Percentiles rank a stretch among this genome's conserved stretches.
Evolutionary conservation across 176 grass and related monocot genomes (phyloP).

Genomic region (Eleusine indica): DNA sequence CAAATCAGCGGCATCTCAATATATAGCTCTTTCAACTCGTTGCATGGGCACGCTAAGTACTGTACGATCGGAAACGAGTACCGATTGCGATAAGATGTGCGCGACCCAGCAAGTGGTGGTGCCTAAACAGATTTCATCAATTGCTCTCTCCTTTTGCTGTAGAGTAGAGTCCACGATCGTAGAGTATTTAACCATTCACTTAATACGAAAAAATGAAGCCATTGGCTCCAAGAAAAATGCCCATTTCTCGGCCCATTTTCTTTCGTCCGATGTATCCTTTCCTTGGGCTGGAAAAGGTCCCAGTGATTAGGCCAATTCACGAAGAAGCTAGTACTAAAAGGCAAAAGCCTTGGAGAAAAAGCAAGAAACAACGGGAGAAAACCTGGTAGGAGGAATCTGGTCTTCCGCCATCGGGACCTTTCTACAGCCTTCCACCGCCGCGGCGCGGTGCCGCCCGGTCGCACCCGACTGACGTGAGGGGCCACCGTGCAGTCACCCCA

Average conservation of each 20-base stretch:
- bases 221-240: neutral
- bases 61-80: neutral
- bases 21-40: neutral
- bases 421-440: constrained; percentile 26
- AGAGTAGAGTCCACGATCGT: too few species aligned
- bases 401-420: neutral
- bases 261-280: neutral
- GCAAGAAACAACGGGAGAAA: neutral
- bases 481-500: constrained; percentile 21
- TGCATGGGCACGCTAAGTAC: neutral
- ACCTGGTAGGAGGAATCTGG: neutral
- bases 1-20: neutral
- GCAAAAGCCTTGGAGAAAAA: neutral
- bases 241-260: neutral
- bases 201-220: too few species aligned
- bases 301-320: neutral
- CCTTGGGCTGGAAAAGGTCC: neutral
- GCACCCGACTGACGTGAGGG: constrained; percentile 7
- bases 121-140: too few species aligned
- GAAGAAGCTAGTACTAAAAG: neutral
- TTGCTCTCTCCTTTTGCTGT: too few species aligned
- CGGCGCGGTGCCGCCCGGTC: neutral
- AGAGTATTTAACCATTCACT: neutral
- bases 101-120: too few species aligned
- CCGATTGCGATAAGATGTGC: too few species aligned